These are phyloP conservation scores for Penicillium sp. DNA, from an alignment of 2,329 filamentous ascomycete species.

Conservation along the genomic window DNA sequence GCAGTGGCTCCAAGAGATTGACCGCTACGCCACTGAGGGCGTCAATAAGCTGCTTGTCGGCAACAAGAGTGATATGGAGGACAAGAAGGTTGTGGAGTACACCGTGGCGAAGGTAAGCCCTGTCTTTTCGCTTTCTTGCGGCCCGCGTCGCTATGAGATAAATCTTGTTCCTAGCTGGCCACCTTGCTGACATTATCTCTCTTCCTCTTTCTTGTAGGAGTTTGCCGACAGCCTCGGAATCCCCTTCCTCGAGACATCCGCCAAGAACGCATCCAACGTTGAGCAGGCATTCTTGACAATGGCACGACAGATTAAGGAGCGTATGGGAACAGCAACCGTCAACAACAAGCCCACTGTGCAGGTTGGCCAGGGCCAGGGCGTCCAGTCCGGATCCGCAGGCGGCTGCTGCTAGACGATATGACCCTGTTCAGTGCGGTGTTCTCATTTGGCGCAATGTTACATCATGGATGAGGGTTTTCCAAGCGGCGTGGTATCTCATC, in stretches of 20 bases:
- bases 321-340: conserved; percentile 95
- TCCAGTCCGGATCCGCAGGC: conserved; percentile 81
- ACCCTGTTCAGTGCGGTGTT: conserved; percentile 23
- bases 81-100: conserved; percentile 99
- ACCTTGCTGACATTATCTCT: conserved; percentile 14
- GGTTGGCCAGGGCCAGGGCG: conserved; percentile 91
- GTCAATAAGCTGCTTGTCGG: conserved; percentile 99
- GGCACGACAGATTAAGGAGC: conserved; percentile 99
- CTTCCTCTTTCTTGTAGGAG: conserved; percentile 64
- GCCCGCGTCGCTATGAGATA: no score
- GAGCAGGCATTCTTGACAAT: conserved; percentile 99
- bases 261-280: conserved; percentile 99
- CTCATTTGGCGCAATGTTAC: conserved; percentile 31
- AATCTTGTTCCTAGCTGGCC: background rate
- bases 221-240: conserved; percentile 99
- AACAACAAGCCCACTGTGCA: conserved; percentile 99
- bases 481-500: conserved; percentile 23
- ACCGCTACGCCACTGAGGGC: conserved; percentile 97
- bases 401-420: conserved; percentile 78
- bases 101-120: conserved; percentile 93
- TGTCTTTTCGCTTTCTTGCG: background rate
- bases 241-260: conserved; percentile 98
- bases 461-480: conserved; percentile 25
- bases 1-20: conserved; percentile 99
- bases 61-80: conserved; percentile 99